Conservation (phyloP, 495 filamentous ascomycete species). For the Neurospora pannonica region DNA sequence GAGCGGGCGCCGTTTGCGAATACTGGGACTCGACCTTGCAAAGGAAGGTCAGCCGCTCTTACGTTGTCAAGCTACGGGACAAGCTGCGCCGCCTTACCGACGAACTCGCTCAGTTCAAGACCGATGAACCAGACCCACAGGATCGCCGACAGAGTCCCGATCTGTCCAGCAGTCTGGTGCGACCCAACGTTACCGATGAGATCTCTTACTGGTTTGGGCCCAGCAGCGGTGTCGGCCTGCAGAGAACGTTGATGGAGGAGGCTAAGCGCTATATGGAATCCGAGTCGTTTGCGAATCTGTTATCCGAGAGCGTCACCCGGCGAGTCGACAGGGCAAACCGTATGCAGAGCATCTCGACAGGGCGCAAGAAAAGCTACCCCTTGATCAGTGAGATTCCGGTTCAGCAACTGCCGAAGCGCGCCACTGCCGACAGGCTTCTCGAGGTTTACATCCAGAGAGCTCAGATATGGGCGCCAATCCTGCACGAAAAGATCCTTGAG, state of each 20-base stretch:
- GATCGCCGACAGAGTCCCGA: conserved; percentile 70
- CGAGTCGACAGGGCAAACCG: conserved; percentile 21
- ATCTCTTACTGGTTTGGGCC: conserved; percentile 77
- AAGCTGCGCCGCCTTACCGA: conserved; percentile 69
- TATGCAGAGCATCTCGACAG: conserved; percentile 26
- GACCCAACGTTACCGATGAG: conserved; percentile 71
- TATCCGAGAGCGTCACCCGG: conserved; percentile 49
- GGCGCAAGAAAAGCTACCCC: conserved; percentile 52
- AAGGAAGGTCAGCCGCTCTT: conserved; percentile 67
- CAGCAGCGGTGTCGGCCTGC: conserved; percentile 90
- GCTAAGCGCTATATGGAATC: conserved; percentile 80
- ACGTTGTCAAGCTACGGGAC: conserved; percentile 80
- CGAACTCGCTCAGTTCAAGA: conserved; percentile 52
- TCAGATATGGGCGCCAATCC: conserved; percentile 71
- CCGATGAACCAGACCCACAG: conserved; percentile 54
- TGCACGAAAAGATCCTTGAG: conserved; percentile 76
- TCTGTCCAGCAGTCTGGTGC: conserved; percentile 70
- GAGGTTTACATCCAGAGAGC: conserved; percentile 75
- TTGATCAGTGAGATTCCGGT: conserved; percentile 69
- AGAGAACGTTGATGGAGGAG: conserved; percentile 85
- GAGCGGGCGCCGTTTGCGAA: conserved; percentile 79
- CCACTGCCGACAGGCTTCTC: conserved; percentile 61
- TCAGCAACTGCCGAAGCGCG: conserved; percentile 53
- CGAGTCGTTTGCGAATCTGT: conserved; percentile 76
- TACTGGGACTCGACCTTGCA: conserved; percentile 83